Conservation (phyloP, 2,329 filamentous ascomycete genomes). For the Aureobasidium namibiae region DNA sequence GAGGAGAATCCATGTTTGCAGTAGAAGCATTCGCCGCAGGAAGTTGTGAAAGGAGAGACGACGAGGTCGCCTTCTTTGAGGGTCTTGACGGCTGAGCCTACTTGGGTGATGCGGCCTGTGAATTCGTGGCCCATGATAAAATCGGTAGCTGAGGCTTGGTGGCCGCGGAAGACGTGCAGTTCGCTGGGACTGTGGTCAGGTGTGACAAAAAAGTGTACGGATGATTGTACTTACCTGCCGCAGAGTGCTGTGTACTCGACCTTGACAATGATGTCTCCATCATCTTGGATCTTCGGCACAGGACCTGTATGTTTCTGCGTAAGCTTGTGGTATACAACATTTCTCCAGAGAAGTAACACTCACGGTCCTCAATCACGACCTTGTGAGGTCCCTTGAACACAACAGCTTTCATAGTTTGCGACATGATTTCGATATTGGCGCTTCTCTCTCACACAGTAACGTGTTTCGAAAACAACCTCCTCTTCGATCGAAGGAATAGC, state of each 20-base stretch:
- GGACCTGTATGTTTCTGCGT: constrained; percentile 33
- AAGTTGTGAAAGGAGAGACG: constrained; percentile 75
- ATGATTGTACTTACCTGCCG: constrained; percentile 57
- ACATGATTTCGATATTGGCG: not conserved
- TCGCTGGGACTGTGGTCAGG: constrained; percentile 46
- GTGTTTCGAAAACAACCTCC: not conserved
- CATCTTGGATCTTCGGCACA: constrained; percentile 62
- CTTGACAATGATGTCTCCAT: constrained; percentile 72
- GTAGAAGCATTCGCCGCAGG: constrained; percentile 75
- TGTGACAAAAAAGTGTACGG: not conserved
- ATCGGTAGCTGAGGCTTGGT: constrained; percentile 58
- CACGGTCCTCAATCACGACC: constrained; percentile 64
- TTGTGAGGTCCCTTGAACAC: constrained; percentile 74
- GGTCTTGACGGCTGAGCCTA: constrained; percentile 58
- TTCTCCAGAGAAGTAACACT: not conserved
- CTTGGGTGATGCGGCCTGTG: constrained; percentile 63
- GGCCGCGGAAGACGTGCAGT: constrained; percentile 77
- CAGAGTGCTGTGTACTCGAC: constrained; percentile 78
- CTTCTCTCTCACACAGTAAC: not conserved
- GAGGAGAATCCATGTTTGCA: constrained; percentile 70
- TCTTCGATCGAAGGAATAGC: not conserved
- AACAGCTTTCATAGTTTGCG: constrained; percentile 71
- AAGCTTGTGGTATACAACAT: not conserved
- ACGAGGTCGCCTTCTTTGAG: constrained; percentile 69
- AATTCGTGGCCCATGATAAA: constrained; percentile 81